A percentile compares a stretch with the other conserved stretches of the same genome.
Evolutionary conservation across 2,329 filamentous ascomycete species (phyloP).

Genomic region (Alternaria hordeiaustralica): DNA sequence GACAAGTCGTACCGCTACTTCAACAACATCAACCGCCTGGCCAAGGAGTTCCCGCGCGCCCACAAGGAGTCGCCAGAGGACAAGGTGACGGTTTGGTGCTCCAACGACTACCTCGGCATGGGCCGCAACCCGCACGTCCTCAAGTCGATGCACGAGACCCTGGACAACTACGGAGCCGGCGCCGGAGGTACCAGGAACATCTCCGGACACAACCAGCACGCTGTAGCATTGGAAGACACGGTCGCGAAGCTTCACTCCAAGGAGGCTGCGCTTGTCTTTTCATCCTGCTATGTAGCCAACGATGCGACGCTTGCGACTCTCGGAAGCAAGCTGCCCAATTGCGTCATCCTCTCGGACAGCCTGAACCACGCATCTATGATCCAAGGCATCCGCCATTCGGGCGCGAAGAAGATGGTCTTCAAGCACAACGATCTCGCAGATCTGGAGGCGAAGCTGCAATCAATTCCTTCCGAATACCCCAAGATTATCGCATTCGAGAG

Average conservation of each 20-base stretch:
- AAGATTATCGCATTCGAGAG: conserved; percentile 99
- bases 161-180: conserved; percentile 93
- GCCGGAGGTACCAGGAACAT: conserved; percentile 97
- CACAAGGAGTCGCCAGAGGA: conserved; percentile 86
- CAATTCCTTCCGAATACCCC: conserved; percentile 80
- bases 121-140: conserved; percentile 87
- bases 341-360: conserved; percentile 96
- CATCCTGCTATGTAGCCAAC: conserved; percentile 97
- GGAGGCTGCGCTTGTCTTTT: conserved; percentile 91
- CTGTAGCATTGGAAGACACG: conserved; percentile 80
- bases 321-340: conserved; percentile 95
- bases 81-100: conserved; percentile 96
- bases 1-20: conserved; percentile 99
- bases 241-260: conserved; percentile 90
- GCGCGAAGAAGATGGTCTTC: conserved; percentile 97
- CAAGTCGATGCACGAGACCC: conserved; percentile 89
- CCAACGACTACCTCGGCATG: conserved; percentile 99
- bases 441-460: conserved; percentile 88
- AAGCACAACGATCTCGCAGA: conserved; percentile 97
- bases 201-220: conserved; percentile 96
- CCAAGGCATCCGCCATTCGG: conserved; percentile 96
- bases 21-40: conserved; percentile 99
- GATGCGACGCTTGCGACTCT: conserved; percentile 95
- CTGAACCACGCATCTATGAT: conserved; percentile 99
- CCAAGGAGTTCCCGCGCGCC: conserved; percentile 92